These are phyloP conservation scores for Blastomyces silverae DNA, from an alignment of 2,329 filamentous ascomycete species.

Conservation along the genomic window DNA sequence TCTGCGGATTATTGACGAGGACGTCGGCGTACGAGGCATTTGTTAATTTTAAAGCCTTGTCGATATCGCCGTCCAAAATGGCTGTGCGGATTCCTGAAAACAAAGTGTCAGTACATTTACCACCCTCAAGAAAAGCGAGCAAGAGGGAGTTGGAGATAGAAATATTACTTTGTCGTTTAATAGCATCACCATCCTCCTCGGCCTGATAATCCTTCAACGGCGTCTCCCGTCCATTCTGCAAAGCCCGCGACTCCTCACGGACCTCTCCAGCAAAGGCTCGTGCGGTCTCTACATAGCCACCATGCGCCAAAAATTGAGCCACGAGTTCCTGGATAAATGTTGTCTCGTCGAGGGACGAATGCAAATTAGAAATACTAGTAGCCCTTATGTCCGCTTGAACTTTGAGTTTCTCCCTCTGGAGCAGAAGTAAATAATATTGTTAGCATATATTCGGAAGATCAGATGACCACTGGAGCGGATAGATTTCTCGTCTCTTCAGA, in stretches of 20 bases:
- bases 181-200: slow-evolving; percentile 76
- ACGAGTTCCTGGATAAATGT: slow-evolving; percentile 75
- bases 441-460: not conserved
- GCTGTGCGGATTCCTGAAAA: slow-evolving; percentile 69
- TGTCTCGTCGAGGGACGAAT: slow-evolving; percentile 62
- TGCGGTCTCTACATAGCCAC: slow-evolving; percentile 91
- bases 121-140: slow-evolving; percentile 2
- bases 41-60: slow-evolving; percentile 77
- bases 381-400: slow-evolving; percentile 57
- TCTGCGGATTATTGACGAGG: slow-evolving; percentile 69
- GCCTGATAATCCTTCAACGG: slow-evolving; percentile 57
- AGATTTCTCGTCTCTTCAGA: too few species aligned
- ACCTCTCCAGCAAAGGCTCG: slow-evolving; percentile 81
- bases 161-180: slow-evolving; percentile 70
- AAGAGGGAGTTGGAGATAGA: not conserved
- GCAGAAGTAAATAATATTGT: slow-evolving; percentile 13
- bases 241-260: slow-evolving; percentile 61
- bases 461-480: not conserved
- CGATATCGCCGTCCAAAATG: slow-evolving; percentile 86
- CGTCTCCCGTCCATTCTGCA: slow-evolving; percentile 52
- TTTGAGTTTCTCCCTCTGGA: slow-evolving; percentile 53
- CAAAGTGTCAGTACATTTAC: slow-evolving; percentile 3
- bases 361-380: slow-evolving; percentile 53
- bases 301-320: slow-evolving; percentile 84
- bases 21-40: slow-evolving; percentile 72